Evolutionary conservation across 768 basidiomycete genomes (phyloP), one percentile per base, ranked within the genome.

Genomic region (Cyathus striatus): DNA sequence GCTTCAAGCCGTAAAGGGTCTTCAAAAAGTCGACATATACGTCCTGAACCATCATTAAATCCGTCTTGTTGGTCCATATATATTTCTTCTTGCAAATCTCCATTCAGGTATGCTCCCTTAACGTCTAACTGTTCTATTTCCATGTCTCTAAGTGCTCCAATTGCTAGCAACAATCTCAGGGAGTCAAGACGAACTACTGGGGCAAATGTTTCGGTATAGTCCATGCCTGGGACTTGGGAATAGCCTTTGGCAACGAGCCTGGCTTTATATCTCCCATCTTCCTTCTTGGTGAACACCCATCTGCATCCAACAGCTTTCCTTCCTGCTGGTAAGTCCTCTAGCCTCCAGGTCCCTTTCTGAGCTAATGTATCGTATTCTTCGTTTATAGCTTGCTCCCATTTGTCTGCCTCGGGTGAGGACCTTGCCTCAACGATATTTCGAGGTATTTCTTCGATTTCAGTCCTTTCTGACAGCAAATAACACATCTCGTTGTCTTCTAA

Each of bases 41-140:
- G 32, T 7, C 32, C 16, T 0, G 42, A 13, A 14, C 38, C 33
- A 23, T 27, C 35, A 0, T 41, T 48, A 23, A 58, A 64, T 0
- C 66, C 63, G 0, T 58, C 60, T 1, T 69, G 68, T 38, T 65
- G 61, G 7, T 58, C 25, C 69, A 78, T 73, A 55, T 66, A 76
- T 30, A 78, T 69, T 1, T 47, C 24, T 27, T 65, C 58, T 25
- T 51, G 42, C 21, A 75, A 61, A 20, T 63, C 51, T 18, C 57
- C 48, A 54, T 62, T 69, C 0, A 77, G 59, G 49, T 64, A 75
- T 0, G 68, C 69, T 0, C 55, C 55, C 23, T 66, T 65, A 26
- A 74, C 58, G 45, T 75, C 66, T n/a, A 71, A n/a, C 40, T 56
- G 61, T 41, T 70, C 52, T 1, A 73, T 24, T 32, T 69, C 60